Conservation (phyloP, 352 stramenopile genomes). For the Globisporangium carolinianum region DNA sequence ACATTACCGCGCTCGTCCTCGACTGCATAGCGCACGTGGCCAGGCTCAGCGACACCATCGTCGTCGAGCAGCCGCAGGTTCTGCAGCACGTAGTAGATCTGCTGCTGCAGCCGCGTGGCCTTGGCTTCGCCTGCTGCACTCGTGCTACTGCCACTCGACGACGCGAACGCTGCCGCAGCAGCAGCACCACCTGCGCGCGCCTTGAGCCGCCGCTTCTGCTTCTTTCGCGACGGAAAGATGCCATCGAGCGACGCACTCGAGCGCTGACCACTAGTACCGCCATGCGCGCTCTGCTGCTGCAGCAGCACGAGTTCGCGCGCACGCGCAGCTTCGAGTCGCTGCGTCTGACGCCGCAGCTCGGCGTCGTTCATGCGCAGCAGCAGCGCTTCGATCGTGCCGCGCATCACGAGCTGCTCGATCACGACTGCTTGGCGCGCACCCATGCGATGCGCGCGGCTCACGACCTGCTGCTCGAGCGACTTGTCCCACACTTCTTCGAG, state of each 20-base stretch:
- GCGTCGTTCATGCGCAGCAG: slow-evolving; percentile 47
- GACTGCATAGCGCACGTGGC: slow-evolving; percentile 41
- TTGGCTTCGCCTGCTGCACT: slow-evolving; percentile 24
- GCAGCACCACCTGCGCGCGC: slow-evolving; percentile 10
- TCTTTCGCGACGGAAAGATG: neutral
- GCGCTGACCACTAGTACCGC: neutral
- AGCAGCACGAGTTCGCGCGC: slow-evolving; percentile 5
- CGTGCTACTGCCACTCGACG: neutral
- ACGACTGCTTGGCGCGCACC: slow-evolving; percentile 87
- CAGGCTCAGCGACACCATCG: slow-evolving; percentile 27
- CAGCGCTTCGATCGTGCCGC: slow-evolving; percentile 75
- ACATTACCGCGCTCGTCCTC: slow-evolving; percentile 27
- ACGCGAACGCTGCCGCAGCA: slow-evolving; percentile 5
- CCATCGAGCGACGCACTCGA: neutral
- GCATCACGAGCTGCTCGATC: slow-evolving; percentile 91
- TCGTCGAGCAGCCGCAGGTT: slow-evolving; percentile 37
- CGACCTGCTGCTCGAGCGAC: slow-evolving; percentile 92
- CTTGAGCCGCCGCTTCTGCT: slow-evolving; percentile 15
- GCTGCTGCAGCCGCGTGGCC: slow-evolving; percentile 28
- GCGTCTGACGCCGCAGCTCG: slow-evolving; percentile 1
- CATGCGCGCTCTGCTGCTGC: slow-evolving; percentile 9
- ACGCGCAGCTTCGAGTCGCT: slow-evolving; percentile 2
- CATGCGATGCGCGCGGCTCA: slow-evolving; percentile 95
- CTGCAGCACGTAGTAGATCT: slow-evolving; percentile 42
- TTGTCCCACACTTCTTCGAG: slow-evolving; percentile 97